Evolutionary conservation across 495 filamentous ascomycete genomes (phyloP).

Genomic region (Coniosporium apollinis): DNA sequence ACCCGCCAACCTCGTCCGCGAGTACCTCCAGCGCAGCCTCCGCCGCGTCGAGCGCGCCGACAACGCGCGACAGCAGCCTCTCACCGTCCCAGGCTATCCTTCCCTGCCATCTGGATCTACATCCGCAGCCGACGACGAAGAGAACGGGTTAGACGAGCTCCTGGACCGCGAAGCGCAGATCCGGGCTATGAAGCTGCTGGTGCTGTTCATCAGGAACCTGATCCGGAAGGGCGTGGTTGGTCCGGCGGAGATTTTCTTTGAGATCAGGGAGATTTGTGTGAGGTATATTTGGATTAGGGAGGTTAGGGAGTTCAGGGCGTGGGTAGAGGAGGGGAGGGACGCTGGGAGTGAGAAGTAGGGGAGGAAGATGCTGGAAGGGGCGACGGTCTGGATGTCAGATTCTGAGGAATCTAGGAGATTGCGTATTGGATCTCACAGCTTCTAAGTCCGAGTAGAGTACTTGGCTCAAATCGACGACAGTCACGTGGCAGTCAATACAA

Average conservation of each 20-base stretch:
- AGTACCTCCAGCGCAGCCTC: conserved; percentile 17
- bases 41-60: conserved; percentile 9
- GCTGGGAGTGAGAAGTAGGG: no score
- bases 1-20: conserved; percentile 7
- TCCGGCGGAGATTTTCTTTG: conserved; percentile 22
- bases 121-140: conserved; percentile 1
- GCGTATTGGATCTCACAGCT: no score
- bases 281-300: conserved; percentile 21
- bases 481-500: no score
- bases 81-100: conserved; percentile 1
- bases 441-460: no score
- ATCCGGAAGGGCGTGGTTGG: conserved; percentile 17
- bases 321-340: no score
- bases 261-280: conserved; percentile 27
- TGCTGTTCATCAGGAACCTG: conserved; percentile 25
- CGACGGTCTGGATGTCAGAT: no score
- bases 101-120: background rate
- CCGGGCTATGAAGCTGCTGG: conserved; percentile 21
- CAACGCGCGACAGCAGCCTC: conserved; percentile 9
- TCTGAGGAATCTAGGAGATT: no score
- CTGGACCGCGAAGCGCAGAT: conserved; percentile 13
- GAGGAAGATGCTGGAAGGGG: no score
- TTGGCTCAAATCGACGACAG: no score
- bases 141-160: background rate
- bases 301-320: conserved; percentile 15